These are phyloP conservation scores for Penicillium sp. DNA, from an alignment of 2,329 filamentous ascomycete species.

Conservation along the genomic window DNA sequence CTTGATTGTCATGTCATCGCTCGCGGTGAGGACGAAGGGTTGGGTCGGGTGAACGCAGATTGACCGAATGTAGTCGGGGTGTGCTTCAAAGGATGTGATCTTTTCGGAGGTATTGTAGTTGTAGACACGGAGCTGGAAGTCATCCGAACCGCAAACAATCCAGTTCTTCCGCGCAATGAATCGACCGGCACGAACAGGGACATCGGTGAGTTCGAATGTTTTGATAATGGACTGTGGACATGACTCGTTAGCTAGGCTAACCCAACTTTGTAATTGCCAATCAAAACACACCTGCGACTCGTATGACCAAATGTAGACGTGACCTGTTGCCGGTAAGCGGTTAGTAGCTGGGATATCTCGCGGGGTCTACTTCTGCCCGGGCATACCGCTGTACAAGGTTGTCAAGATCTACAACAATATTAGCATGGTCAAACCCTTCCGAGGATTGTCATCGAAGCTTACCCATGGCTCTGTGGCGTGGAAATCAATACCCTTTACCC, in stretches of 20 bases:
- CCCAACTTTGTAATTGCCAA: background rate
- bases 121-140: slow-evolving; percentile 85
- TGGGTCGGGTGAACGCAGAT: slow-evolving; percentile 94
- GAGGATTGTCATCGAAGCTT: slow-evolving; percentile 26
- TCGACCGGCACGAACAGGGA: slow-evolving; percentile 91
- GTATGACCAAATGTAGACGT: slow-evolving; percentile 99
- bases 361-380: slow-evolving; percentile 3
- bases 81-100: slow-evolving; percentile 93
- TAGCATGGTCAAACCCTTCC: background rate
- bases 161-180: slow-evolving; percentile 98
- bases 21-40: slow-evolving; percentile 91
- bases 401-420: slow-evolving; percentile 62
- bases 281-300: slow-evolving; percentile 66
- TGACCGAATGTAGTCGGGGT: slow-evolving; percentile 96
- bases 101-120: slow-evolving; percentile 99
- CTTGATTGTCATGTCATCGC: slow-evolving; percentile 98
- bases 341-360: slow-evolving; percentile 23
- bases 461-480: slow-evolving; percentile 96
- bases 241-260: slow-evolving; percentile 18
- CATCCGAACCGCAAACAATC: slow-evolving; percentile 93
- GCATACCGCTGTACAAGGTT: slow-evolving; percentile 86
- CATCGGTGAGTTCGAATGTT: slow-evolving; percentile 97
- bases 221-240: slow-evolving; percentile 75
- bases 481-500: slow-evolving; percentile 96
- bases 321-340: slow-evolving; percentile 53